These are phyloP conservation scores for Salix viminalis DNA, from an alignment of 345 rosid genomes.

Conservation along the genomic window DNA sequence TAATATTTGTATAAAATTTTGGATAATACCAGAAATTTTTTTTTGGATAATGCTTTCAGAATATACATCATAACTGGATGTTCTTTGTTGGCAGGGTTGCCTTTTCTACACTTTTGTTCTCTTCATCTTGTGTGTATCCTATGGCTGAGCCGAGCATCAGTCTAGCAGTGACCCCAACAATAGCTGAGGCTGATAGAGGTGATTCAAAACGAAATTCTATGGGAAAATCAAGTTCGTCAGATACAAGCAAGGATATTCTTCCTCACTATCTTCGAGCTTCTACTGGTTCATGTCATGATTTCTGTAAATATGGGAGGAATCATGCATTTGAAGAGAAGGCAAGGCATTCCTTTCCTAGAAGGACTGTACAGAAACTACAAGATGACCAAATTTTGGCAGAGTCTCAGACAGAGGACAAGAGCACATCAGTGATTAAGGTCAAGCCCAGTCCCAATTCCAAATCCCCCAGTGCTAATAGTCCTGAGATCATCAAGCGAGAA, in stretches of 20 bases:
- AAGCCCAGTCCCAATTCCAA: slow-evolving; percentile 19
- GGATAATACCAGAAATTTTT: background rate
- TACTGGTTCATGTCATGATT: slow-evolving; percentile 80
- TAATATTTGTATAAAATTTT: background rate
- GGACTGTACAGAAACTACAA: slow-evolving; percentile 31
- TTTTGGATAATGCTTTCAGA: background rate
- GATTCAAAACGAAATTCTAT: slow-evolving; percentile 41
- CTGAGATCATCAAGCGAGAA: slow-evolving; percentile 28
- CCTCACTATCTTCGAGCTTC: slow-evolving; percentile 71
- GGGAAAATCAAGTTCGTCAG: slow-evolving; percentile 33
- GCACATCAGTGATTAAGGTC: slow-evolving; percentile 21
- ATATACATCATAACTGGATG: background rate
- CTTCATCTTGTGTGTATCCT: slow-evolving; percentile 5
- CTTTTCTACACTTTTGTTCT: background rate
- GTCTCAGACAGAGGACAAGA: slow-evolving; percentile 33
- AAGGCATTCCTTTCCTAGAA: slow-evolving; percentile 35
- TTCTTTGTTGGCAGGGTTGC: slow-evolving; percentile 6
- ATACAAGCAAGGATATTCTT: slow-evolving; percentile 36
- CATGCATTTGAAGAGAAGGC: slow-evolving; percentile 46
- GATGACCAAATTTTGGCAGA: slow-evolving; percentile 26
- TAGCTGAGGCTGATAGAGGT: slow-evolving; percentile 23
- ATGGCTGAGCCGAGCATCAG: slow-evolving; percentile 45
- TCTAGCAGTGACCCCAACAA: slow-evolving; percentile 31
- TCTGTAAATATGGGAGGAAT: slow-evolving; percentile 65
- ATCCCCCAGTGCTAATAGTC: slow-evolving; percentile 5